Conservation (phyloP, 257 asterid genomes). For the Solanum habrochaites region DNA sequence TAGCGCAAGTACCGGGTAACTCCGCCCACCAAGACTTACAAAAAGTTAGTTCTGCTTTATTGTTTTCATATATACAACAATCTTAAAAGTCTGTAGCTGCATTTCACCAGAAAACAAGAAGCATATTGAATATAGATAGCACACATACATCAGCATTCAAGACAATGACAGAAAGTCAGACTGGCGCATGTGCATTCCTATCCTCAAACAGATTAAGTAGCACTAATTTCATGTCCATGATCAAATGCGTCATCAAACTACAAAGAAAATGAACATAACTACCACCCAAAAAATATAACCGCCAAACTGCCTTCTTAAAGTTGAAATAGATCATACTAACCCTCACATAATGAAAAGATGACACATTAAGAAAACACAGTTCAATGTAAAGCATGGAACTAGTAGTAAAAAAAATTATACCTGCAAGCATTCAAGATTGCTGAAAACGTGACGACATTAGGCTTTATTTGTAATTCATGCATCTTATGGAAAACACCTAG, state of each 20-base stretch:
- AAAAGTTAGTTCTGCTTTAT: neutral
- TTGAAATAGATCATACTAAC: neutral
- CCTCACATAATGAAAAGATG: neutral
- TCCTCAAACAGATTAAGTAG: neutral
- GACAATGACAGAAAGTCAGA: neutral
- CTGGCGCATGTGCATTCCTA: neutral
- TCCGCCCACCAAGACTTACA: neutral
- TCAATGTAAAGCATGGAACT: neutral
- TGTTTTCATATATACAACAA: neutral
- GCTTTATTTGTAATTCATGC: slow-evolving; percentile 90
- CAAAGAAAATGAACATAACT: neutral
- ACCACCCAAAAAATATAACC: neutral
- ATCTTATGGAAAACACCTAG: slow-evolving; percentile 69
- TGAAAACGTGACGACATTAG: slow-evolving; percentile 93
- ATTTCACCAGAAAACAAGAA: neutral
- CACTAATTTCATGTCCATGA: neutral
- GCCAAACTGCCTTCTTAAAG: neutral
- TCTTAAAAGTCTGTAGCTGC: neutral
- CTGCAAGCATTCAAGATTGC: slow-evolving; percentile 96
- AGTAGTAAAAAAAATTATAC: slow-evolving; percentile 14
- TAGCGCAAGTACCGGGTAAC: neutral
- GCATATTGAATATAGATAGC: neutral
- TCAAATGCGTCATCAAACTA: neutral
- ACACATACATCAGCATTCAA: neutral
- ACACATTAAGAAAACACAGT: neutral